Base-by-base conservation (phyloP, 768 basidiomycete genomes). In the Lactarius psammicola region DNA sequence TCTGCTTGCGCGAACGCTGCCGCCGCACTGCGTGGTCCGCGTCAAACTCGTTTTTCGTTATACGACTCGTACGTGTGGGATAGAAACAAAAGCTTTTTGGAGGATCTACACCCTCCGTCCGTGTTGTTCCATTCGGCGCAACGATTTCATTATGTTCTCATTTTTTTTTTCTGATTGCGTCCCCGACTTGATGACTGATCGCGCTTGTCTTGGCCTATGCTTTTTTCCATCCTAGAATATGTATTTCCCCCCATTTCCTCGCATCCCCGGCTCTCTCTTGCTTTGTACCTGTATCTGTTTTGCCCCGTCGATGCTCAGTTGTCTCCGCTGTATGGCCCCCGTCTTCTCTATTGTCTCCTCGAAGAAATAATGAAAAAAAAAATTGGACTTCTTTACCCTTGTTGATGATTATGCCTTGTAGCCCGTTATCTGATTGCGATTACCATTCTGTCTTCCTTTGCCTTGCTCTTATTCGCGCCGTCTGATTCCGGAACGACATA, bases 331-430 rank as follows among this genome's bases (percentile, higher is more conserved):
- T 55, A 54, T 55, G 53, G 31, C 53, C n/a, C n/a, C n/a, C 30
- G 20, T 31, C 53, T 55, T 55, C 53, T 55, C 53, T 55, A 55
- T 31, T 31, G 31, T 55, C 53, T 23, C 23, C 46, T 55, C 53
- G 53, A 55, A 30, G 53, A 31, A 55, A 55, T 30, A 1, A 30
- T 11, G 30, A 31, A 31, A 55, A 31, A 28, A 31, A 28, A 20
- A 49, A 9, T 4, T 31, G 28, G 4, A 55, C 23, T 49, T 26
- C 23, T 49, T 23, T 46, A 26, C 46, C 4, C 42, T 44, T 44
- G 20, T 44, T 8, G 13, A 42, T 44, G 20, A 26, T 49, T 49
- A 13, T 49, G n/a, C n/a, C 7, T n/a, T 46, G 46, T 49, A 49
- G 46, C 46, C 13, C 23, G 46, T 49, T 13, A 11, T 23, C 11